Percentiles rank a stretch among this genome's conserved stretches.
These are phyloP conservation scores for Botrytis byssoidea DNA, from an alignment of 2,329 filamentous ascomycete genomes.

Conservation along the genomic window DNA sequence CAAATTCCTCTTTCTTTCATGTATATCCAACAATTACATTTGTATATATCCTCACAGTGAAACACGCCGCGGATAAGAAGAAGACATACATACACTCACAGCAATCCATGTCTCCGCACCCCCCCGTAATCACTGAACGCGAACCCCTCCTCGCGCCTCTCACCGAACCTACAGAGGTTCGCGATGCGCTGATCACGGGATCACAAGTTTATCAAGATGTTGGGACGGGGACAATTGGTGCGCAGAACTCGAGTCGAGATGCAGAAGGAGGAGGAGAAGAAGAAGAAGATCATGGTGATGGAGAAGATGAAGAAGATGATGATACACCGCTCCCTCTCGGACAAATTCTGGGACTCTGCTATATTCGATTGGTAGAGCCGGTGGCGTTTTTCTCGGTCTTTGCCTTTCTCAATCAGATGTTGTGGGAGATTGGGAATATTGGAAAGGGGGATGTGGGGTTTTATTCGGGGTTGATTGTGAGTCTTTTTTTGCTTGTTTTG, in stretches of 20 bases:
- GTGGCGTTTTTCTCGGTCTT: conserved; percentile 84
- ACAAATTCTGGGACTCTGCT: conserved; percentile 75
- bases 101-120: background rate
- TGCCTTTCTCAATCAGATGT: conserved; percentile 78
- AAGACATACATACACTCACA: background rate
- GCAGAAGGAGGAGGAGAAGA: background rate
- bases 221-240: background rate
- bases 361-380: conserved; percentile 69
- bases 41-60: background rate
- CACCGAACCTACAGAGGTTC: background rate
- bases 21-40: background rate
- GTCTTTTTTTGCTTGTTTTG: conserved; percentile 2
- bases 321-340: conserved; percentile 53
- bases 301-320: conserved; percentile 26
- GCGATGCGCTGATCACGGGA: conserved; percentile 11
- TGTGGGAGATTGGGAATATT: conserved; percentile 62
- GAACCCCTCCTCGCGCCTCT: conserved; percentile 12
- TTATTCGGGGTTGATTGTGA: conserved; percentile 69
- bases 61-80: background rate
- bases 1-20: background rate
- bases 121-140: background rate
- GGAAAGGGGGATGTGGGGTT: conserved; percentile 69
- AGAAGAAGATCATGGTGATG: background rate
- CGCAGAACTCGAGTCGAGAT: no score
- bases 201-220: background rate